Percentiles rank a stretch among this genome's conserved stretches.
phyloP scores from a whole-genome alignment of 2,329 filamentous ascomycete genomes.

The Apiospora pterosperma region DNA sequence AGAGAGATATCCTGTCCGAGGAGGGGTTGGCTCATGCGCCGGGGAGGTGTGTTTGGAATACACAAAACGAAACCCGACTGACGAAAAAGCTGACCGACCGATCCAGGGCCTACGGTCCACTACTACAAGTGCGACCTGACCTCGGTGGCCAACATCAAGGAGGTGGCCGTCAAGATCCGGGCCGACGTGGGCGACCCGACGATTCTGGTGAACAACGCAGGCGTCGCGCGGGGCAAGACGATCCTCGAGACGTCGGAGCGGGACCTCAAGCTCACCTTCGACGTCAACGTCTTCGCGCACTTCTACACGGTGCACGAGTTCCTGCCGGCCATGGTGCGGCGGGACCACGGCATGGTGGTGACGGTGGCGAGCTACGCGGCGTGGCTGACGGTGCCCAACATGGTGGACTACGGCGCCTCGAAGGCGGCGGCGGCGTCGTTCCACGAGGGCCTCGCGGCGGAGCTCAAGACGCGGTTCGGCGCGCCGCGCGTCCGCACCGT shows the following conservation, averaged over 20 bases:
- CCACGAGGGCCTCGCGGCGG: conserved; percentile 53
- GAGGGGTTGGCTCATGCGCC: background rate
- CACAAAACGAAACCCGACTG: background rate
- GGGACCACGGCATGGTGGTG: conserved; percentile 53
- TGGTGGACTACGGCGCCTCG: conserved; percentile 57
- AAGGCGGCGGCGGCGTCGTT: conserved; percentile 58
- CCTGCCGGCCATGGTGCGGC: conserved; percentile 45
- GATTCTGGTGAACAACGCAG: conserved; percentile 34
- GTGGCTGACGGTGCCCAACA: conserved; percentile 48
- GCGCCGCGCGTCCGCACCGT: conserved; percentile 59
- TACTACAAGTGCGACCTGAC: conserved; percentile 71
- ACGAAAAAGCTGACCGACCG: conserved; percentile 16
- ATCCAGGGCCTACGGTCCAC: conserved; percentile 51
- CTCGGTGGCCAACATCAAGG: conserved; percentile 45
- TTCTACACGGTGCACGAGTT: conserved; percentile 49
- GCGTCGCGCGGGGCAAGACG: conserved; percentile 39
- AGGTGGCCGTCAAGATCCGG: conserved; percentile 39
- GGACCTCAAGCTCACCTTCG: conserved; percentile 44
- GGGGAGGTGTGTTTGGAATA: background rate
- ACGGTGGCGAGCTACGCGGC: conserved; percentile 54
- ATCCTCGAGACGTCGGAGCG: conserved; percentile 42
- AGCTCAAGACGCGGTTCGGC: conserved; percentile 48
- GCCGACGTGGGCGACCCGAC: conserved; percentile 31
- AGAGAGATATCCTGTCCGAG: background rate
- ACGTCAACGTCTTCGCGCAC: conserved; percentile 49